Conservation (phyloP, 2,329 filamentous ascomycete genomes). For the Ophioceras dolichostomum region DNA sequence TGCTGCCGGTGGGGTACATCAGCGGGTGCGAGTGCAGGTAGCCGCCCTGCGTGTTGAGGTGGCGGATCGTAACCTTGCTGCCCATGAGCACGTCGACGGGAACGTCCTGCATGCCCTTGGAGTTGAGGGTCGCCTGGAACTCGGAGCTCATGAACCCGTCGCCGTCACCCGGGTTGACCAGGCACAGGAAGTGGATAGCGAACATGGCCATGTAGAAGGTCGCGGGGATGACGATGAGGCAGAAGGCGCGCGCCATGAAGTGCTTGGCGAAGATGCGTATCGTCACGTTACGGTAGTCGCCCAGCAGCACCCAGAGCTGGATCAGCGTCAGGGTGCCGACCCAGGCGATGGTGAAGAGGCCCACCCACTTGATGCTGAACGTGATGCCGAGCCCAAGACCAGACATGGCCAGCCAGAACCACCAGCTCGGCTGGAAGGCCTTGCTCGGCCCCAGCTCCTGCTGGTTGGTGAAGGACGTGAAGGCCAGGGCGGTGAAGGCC, state of each 20-base stretch:
- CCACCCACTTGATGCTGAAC: constrained; percentile 96
- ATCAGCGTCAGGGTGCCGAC: constrained; percentile 81
- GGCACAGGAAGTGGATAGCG: constrained; percentile 86
- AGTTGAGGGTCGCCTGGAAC: constrained; percentile 95
- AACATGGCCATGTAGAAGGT: constrained; percentile 97
- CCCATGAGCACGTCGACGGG: constrained; percentile 86
- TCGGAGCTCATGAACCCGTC: constrained; percentile 99
- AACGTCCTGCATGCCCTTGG: constrained; percentile 91
- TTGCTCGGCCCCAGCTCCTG: constrained; percentile 84
- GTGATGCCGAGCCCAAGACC: constrained; percentile 84
- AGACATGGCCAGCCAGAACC: constrained; percentile 90
- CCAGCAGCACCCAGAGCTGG: constrained; percentile 91
- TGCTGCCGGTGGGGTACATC: constrained; percentile 96
- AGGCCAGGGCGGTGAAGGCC: constrained; percentile 79
- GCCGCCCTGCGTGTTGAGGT: constrained; percentile 94
- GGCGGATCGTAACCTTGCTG: constrained; percentile 73
- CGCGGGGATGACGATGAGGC: constrained; percentile 76
- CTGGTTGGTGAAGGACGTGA: constrained; percentile 90
- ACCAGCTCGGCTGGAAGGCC: constrained; percentile 85
- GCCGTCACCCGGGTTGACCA: constrained; percentile 89
- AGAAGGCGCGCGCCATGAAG: constrained; percentile 81
- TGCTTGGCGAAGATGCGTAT: constrained; percentile 87
- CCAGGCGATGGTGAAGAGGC: constrained; percentile 97
- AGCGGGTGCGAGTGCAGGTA: constrained; percentile 94
- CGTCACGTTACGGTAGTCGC: constrained; percentile 76